Evolutionary conservation across 495 filamentous ascomycete genomes (phyloP), one percentile per base, ranked within the genome.

Genomic region (Talaromyces trachyspermus): DNA sequence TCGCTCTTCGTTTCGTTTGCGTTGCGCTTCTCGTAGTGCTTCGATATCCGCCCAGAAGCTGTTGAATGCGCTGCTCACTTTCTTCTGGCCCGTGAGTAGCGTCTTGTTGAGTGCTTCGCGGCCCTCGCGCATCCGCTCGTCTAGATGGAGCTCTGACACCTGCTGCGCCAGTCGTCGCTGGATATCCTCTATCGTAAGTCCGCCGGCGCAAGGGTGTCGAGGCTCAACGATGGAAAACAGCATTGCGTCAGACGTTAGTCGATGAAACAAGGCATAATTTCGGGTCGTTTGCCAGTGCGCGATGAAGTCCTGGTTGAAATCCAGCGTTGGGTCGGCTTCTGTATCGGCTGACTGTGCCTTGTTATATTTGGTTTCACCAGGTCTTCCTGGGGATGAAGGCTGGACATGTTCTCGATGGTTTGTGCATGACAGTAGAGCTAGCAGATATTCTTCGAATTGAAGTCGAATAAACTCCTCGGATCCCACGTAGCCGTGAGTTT

Each of bases 401-500:
- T 49, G 56, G 29, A 95, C 74, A 55, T 91, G 87, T 51, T 84
- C 77, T 56, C 86, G 89, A 61, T 95, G 96, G 58, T 96, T 95
- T 53, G 88, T 84, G 5, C 85, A 77, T 0, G 94, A 86, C 36
- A 96, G 78, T 45, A 98, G 75, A 1, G 91, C 89, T 5, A 97
- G 74, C 14, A 97, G 74, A 56, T 98, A 98, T 60, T 97, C 94
- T 69, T 98, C 92, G 50, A 98, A 98, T 56, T 98, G 92, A 5
- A 97, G 78, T 15, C 92, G 80, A 56, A 98, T 97, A 61, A 96
- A 97, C 59, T 97, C 94, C 69, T 98, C 92, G 49, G 90, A 95
- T 43, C 92, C 92, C 54, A 88, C 84, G 59, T 95, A 98, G 14
- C 90, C 91, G 71, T 95, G 84, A 5, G 89, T 95, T 54, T 89